Evolutionary conservation across 768 basidiomycete genomes (phyloP).

Genomic region (Crucibulum laeve): DNA sequence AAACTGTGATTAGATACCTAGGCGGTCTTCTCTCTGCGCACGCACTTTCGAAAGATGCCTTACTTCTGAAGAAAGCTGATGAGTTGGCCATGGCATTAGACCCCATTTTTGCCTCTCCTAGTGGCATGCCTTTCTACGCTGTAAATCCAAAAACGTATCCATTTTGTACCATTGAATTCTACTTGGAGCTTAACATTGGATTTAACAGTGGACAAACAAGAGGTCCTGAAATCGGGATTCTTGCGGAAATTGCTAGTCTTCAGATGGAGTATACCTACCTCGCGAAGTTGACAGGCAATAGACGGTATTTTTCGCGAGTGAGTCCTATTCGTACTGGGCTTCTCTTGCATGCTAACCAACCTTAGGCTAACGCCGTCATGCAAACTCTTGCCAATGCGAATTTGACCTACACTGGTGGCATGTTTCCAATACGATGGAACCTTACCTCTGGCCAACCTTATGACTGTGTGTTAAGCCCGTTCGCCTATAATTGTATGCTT

Average conservation of each 20-base stretch:
- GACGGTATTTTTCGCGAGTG: constrained; percentile 51
- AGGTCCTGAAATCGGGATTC: constrained; percentile 30
- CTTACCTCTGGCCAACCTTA: constrained; percentile 38
- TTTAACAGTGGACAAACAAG: constrained; percentile 22
- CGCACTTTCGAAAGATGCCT: constrained; percentile 59
- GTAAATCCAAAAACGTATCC: constrained; percentile 63
- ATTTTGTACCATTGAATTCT: constrained; percentile 2
- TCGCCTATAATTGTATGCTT: not conserved
- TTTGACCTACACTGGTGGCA: constrained; percentile 44
- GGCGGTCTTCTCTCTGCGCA: constrained; percentile 86
- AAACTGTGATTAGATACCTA: constrained; percentile 87
- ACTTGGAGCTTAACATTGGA: not conserved
- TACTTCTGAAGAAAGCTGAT: constrained; percentile 67
- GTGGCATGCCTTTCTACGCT: constrained; percentile 66
- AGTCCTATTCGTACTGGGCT: not conserved
- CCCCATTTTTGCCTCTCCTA: constrained; percentile 64
- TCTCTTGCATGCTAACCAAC: not conserved
- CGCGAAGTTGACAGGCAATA: constrained; percentile 71
- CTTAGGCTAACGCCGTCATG: constrained; percentile 46
- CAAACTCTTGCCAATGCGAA: constrained; percentile 42
- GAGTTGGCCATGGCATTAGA: constrained; percentile 74
- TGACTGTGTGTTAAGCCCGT: constrained; percentile 37
- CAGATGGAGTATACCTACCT: constrained; percentile 87
- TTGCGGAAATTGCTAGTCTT: constrained; percentile 81
- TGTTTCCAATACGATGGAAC: constrained; percentile 63